Evolutionary conservation across 2,329 filamentous ascomycete genomes (phyloP), one percentile per base, ranked within the genome.

Genomic region (Grosmannia serpens): DNA sequence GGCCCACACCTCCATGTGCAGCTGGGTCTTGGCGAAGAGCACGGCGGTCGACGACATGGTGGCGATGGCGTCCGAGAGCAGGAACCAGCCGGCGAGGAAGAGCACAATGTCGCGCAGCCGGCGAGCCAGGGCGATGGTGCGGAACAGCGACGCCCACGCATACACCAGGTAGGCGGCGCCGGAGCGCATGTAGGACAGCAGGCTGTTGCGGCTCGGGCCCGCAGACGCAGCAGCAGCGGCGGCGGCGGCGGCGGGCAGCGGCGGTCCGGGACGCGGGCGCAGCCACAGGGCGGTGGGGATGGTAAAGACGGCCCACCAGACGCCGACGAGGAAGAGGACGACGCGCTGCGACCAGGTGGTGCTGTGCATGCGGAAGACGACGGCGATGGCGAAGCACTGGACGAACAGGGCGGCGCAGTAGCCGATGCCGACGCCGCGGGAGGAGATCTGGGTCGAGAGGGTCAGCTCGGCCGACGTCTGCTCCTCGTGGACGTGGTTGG

Each of bases 1-100:
- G 2, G 89, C 88, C 71, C 89, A 90, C 1, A 91, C 86, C 60
- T 86, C 81, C 94, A 99, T 99, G 63, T 88, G 83, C 11, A 99
- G 77, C 62, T 91, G 84, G 0, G 92, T 97, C 74, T 97, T 97
- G 47, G 92, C 94, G 69, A 96, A 99, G 11, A 99, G 78, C 31
- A 97, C 91, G 0, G 94, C 94, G 0, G 94, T 97, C 17, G 91
- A 92, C 38, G 89, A 94, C 0, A 95, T 92, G 0, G 94, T 97
- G 9, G 94, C 94, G 62, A 97, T 91, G 49, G 89, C 91, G 67
- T 99, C 94, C 8, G 89, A 95, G 1, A 99, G 80, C 33, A 99
- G 79, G 69, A 99, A 96, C 94, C 94, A 99, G 7, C 89, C 91
- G 3, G 81, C 83, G 5, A 99, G 80, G 69, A 94, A 94, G 8